These are phyloP conservation scores for Suillus paluster DNA, from an alignment of 768 basidiomycete genomes.

Conservation along the genomic window DNA sequence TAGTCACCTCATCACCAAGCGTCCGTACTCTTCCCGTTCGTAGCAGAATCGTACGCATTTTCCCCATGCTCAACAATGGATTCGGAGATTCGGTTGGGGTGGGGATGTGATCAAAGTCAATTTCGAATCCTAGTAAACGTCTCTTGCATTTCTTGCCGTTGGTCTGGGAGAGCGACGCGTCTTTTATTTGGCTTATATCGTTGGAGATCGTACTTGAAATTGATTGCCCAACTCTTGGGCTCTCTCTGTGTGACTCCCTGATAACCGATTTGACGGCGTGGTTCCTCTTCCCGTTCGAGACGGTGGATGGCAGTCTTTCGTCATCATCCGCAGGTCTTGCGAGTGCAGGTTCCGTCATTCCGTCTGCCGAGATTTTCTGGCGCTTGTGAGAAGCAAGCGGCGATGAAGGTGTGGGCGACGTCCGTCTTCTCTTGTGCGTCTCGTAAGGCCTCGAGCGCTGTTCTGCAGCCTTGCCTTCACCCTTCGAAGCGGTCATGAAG, in stretches of 20 bases:
- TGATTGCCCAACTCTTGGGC: background rate
- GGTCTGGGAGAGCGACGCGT: background rate
- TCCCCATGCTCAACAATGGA: conserved; percentile 16
- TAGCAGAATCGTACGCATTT: conserved; percentile 18
- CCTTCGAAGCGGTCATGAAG: conserved; percentile 26
- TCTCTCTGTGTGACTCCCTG: background rate
- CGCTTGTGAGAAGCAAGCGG: conserved; percentile 19
- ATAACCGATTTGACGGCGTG: background rate
- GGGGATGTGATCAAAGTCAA: conserved; percentile 21
- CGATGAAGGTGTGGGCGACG: conserved; percentile 12
- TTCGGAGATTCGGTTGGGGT: conserved; percentile 9
- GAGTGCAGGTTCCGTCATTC: background rate
- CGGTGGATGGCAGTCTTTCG: background rate
- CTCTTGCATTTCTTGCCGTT: conserved; percentile 2
- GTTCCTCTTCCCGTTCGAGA: background rate
- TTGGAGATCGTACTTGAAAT: background rate
- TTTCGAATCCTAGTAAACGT: conserved; percentile 26
- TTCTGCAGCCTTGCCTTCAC: conserved; percentile 6
- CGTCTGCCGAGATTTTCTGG: conserved; percentile 9
- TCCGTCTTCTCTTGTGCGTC: conserved; percentile 3
- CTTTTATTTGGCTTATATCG: background rate
- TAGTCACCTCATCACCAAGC: conserved; percentile 17
- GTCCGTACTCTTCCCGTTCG: conserved; percentile 35
- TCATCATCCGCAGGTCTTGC: background rate
- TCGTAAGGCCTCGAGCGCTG: background rate